Base-by-base conservation (phyloP, 768 basidiomycete species). In the Trametes meyenii region DNA sequence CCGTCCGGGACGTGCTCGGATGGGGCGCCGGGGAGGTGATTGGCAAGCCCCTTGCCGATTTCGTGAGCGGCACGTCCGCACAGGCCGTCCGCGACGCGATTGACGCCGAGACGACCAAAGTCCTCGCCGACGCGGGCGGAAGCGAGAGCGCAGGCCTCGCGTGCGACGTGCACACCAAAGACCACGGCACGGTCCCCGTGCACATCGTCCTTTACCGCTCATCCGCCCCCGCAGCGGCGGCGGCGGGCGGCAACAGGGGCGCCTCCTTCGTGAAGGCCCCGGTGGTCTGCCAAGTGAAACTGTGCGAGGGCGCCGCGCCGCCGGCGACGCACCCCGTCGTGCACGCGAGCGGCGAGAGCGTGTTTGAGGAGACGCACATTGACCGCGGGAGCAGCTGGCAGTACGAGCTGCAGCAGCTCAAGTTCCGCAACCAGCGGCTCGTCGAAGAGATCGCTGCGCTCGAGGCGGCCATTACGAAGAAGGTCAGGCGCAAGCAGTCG, bases 381-480 rank as follows among this genome's bases (percentile, higher is more conserved):
- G 73, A 75, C 14, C 77, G 88, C 5, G 87, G 84, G 12, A 88
- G 88, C 35, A 93, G 91, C 65, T 97, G 95, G 94, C 94, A 96
- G 76, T 96, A 94, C 67, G 92, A 94, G 76, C 78, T 96, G 50
- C 89, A 93, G 75, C 91, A 94, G 73, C 78, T 95, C 65, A 82
- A 86, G 69, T 86, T 87, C 67, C 79, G 82, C 54, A 94, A 93
- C 69, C 79, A 85, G 73, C 74, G 85, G 62, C 64, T 93, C 57
- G 72, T 72, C 53, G 88, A 89, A 48, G 89, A 92, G 68, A 62
- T 86, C 29, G 71, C 70, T 23, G 71, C 68, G 17, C 72, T 83
- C 13, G 81, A 82, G 69, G 60, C 58, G 16, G 56, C 43, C 12
- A 53, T 65, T 46, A 45, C 51, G 19, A 64, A 64, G 54, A 59